These are phyloP conservation scores for Lanmaoa pseudosensibilis DNA, from an alignment of 768 basidiomycete genomes.

Conservation along the genomic window DNA sequence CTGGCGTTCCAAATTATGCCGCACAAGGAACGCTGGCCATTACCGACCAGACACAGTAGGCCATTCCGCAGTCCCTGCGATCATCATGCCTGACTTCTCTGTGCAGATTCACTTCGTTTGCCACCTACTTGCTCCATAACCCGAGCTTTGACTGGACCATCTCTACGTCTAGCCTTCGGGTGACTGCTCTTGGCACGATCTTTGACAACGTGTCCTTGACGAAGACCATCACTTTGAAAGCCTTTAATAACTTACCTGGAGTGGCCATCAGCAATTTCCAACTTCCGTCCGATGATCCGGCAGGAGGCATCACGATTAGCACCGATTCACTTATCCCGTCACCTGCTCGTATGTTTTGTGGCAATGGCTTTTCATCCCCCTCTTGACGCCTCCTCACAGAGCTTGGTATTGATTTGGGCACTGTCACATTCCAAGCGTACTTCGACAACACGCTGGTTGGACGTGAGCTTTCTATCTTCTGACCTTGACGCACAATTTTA, in stretches of 20 bases:
- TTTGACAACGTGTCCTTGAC: slow-evolving; percentile 64
- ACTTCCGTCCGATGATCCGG: slow-evolving; percentile 64
- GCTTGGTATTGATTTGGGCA: slow-evolving; percentile 68
- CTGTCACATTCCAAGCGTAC: slow-evolving; percentile 59
- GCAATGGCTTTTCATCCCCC: background rate
- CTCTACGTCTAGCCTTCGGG: slow-evolving; percentile 59
- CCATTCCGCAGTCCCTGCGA: background rate
- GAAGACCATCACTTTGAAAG: slow-evolving; percentile 63
- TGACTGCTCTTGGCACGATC: slow-evolving; percentile 65
- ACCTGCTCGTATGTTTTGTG: slow-evolving; percentile 52
- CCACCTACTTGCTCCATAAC: slow-evolving; percentile 64
- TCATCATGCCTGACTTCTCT: background rate
- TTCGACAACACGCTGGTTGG: slow-evolving; percentile 59
- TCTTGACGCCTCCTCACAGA: slow-evolving; percentile 40
- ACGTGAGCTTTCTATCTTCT: slow-evolving; percentile 43
- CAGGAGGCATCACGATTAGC: slow-evolving; percentile 69
- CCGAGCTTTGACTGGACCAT: slow-evolving; percentile 69
- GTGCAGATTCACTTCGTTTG: slow-evolving; percentile 61
- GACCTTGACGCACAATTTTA: background rate
- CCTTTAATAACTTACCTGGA: slow-evolving; percentile 69
- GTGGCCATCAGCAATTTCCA: slow-evolving; percentile 72
- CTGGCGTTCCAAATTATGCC: slow-evolving; percentile 62
- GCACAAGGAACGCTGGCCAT: slow-evolving; percentile 55
- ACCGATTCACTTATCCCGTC: slow-evolving; percentile 69
- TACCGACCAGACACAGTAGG: slow-evolving; percentile 50